phyloP scores from a whole-genome alignment of 176 grass and related monocot species.

The Oryza glumipatula region DNA sequence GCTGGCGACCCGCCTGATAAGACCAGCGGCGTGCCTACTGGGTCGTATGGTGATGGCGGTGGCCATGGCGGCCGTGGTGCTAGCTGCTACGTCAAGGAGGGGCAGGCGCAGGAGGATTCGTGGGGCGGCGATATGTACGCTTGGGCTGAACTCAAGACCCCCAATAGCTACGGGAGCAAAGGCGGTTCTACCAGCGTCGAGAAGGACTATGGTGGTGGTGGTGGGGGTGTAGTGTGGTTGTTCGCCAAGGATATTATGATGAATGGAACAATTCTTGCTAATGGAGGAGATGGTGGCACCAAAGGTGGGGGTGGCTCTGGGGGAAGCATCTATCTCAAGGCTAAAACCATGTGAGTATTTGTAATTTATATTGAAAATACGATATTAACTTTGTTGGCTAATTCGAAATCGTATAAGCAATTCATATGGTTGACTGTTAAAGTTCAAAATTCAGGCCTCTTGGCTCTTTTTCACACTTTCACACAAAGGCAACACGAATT shows the following conservation, averaged over 20 bases:
- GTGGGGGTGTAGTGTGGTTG: slow-evolving; percentile 80
- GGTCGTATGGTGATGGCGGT: slow-evolving; percentile 77
- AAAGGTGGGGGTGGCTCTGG: slow-evolving; percentile 93
- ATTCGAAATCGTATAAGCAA: not conserved
- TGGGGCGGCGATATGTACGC: slow-evolving; percentile 94
- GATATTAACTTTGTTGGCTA: not conserved
- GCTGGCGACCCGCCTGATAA: slow-evolving; percentile 67
- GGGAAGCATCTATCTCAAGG: slow-evolving; percentile 85
- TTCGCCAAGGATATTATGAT: slow-evolving; percentile 62
- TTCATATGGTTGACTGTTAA: not conserved
- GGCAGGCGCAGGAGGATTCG: slow-evolving; percentile 79
- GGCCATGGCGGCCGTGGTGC: slow-evolving; percentile 86
- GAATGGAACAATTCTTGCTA: slow-evolving; percentile 66
- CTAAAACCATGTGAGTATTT: slow-evolving; percentile 73
- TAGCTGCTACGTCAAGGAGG: slow-evolving; percentile 75
- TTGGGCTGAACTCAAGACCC: slow-evolving; percentile 62
- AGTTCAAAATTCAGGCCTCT: not conserved
- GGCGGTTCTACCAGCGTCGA: slow-evolving; percentile 79
- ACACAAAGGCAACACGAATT: not conserved
- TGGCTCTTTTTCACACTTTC: not conserved
- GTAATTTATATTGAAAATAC: not conserved
- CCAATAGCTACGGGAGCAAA: slow-evolving; percentile 82
- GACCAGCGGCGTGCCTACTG: slow-evolving; percentile 71
- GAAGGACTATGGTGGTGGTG: slow-evolving; percentile 86
- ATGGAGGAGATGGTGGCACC: slow-evolving; percentile 73